Base-by-base conservation (phyloP, 768 basidiomycete species). In the Rhodotorula babjevae region DNA sequence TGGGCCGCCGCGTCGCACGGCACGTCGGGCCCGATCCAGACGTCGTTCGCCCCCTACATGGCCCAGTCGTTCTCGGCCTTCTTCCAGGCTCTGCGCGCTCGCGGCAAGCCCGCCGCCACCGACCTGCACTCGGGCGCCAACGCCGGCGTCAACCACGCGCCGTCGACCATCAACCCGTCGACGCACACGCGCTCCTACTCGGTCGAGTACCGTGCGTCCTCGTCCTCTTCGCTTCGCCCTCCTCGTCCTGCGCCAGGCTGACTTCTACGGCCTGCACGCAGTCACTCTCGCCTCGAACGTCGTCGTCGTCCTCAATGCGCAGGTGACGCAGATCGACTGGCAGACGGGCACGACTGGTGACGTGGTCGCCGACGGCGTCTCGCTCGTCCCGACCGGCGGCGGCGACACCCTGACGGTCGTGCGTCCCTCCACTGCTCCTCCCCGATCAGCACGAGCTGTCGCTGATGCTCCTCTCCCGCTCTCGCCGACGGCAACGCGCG, bases 281-380 rank as follows among this genome's bases (percentile, higher is more conserved):
- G 46, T 75, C 29, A 29, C 21, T 14, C 36, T 65, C 42, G 74
- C 70, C 19, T 40, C 78, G 46, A 82, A 82, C 69, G 76, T 83
- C 18, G 78, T 79, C 68, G 82, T 83, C 63, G 74, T 84, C 49
- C 81, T 82, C 12, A 77, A 79, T 58, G 80, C 81, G n/a, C 83
- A 82, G 42, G 82, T 81, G 14, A 81, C 82, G 42, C n/a, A 40
- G 12, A 64, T 75, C 71, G 59, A 62, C 67, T 71, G 63, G 5
- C 5, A 11, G 15, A 60, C 63, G 60, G 58, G 7, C 55, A 8
- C 33, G 0, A 9, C 18, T 18, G 55, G 47, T 21, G 62, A 71
- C 61, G 60, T 65, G 29, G 58, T 70, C 58, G 74, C 74, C 1
- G 14, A 42, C 3, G 69, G 69, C 16, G 63, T 75, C 10, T n/a